A percentile compares a stretch with the other conserved stretches of the same genome.
Evolutionary conservation across 129 eudicot species (phyloP).

Genomic region (Flaveria trinervia): DNA sequence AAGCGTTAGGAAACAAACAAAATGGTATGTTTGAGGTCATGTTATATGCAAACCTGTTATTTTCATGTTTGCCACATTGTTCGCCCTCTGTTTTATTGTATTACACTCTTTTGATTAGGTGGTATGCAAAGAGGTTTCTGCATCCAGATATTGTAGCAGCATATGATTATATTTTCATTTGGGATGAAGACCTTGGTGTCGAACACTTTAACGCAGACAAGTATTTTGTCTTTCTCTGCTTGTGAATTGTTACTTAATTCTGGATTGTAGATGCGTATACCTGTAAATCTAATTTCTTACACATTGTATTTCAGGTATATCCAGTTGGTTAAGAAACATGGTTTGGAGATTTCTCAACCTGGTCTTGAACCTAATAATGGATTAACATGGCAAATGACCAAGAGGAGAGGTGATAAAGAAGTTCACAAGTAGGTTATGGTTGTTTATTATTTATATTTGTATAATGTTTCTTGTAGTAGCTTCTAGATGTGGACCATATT

Average conservation of each 20-base stretch:
- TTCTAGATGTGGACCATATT: slow-evolving; percentile 3
- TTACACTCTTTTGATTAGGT: slow-evolving; percentile 42
- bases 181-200: slow-evolving; percentile 98
- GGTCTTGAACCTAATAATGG: slow-evolving; percentile 98
- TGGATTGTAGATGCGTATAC: background rate
- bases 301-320: slow-evolving; percentile 51
- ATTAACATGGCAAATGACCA: slow-evolving; percentile 97
- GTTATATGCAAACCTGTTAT: background rate
- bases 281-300: background rate
- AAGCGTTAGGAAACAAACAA: slow-evolving; percentile 67
- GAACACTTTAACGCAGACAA: slow-evolving; percentile 86
- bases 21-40: slow-evolving; percentile 49
- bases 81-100: background rate
- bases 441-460: slow-evolving; percentile 3
- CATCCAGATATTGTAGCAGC: slow-evolving; percentile 96
- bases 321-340: slow-evolving; percentile 75
- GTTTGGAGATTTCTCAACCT: slow-evolving; percentile 92
- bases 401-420: slow-evolving; percentile 92
- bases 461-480: slow-evolving; percentile 6
- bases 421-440: slow-evolving; percentile 77
- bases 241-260: background rate
- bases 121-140: slow-evolving; percentile 93
- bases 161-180: slow-evolving; percentile 86
- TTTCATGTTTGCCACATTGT: slow-evolving; percentile 2
- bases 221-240: slow-evolving; percentile 33